Evolutionary conservation across 805 yeast genomes (phyloP).

Genomic region (Wickerhamomyces sydowiorum): DNA sequence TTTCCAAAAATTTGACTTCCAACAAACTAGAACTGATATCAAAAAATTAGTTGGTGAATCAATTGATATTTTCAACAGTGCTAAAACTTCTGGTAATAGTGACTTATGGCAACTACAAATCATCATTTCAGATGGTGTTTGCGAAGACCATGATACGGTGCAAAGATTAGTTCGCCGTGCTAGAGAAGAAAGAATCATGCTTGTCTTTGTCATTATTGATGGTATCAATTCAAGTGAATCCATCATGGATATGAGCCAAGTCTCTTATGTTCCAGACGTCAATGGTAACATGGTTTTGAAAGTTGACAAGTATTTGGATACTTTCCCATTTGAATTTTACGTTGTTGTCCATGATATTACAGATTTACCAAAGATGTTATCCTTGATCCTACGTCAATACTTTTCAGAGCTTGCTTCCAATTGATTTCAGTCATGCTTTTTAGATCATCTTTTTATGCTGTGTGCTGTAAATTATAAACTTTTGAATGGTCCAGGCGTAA

Average conservation of each 20-base stretch:
- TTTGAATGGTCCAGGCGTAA: too few relatives aligned
- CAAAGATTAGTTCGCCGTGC: conserved; percentile 85
- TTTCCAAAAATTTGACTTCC: conserved; percentile 86
- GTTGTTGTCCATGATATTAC: conserved; percentile 86
- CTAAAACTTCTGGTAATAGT: conserved; percentile 37
- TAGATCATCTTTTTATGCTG: too few relatives aligned
- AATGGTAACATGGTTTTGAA: conserved; percentile 67
- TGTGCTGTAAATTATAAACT: too few relatives aligned
- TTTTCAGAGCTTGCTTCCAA: conserved; percentile 63
- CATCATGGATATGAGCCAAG: conserved; percentile 92
- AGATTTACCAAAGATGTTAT: conserved; percentile 88
- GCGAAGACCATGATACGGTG: conserved; percentile 87
- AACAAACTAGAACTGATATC: conserved; percentile 83
- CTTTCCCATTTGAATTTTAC: conserved; percentile 95
- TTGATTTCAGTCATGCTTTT: too few relatives aligned
- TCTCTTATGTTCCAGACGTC: conserved; percentile 65
- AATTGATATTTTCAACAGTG: conserved; percentile 60
- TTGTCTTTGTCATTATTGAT: conserved; percentile 91
- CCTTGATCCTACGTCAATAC: conserved; percentile 86
- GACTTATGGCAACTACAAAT: conserved; percentile 94
- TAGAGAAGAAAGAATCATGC: conserved; percentile 86
- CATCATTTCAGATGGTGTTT: conserved; percentile 92
- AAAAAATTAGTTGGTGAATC: conserved; percentile 67
- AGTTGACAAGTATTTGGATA: conserved; percentile 81
- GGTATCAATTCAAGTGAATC: conserved; percentile 82